Base-by-base conservation (phyloP, 2,329 filamentous ascomycete genomes). In the Aspergillus calidoustus region DNA sequence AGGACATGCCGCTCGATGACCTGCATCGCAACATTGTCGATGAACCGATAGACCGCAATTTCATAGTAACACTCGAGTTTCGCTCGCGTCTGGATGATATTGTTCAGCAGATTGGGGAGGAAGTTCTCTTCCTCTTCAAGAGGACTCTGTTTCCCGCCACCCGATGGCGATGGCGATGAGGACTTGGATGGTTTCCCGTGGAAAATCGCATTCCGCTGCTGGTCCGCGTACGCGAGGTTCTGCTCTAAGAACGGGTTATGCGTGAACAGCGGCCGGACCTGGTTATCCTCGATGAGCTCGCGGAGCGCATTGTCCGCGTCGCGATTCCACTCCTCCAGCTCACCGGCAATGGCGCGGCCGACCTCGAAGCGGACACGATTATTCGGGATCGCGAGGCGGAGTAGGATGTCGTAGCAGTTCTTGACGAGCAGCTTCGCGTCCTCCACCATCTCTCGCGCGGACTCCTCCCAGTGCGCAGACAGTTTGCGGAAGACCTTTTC, bases 21-120 rank as follows among this genome's bases (percentile, higher is more conserved):
- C 19, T 66, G 64, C 53, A 64, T 64, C 2, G 62, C 62, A 17
- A 66, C 64, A 38, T 66, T 66, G 23, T 66, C 64, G 2, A 66
- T 48, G 25, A 66, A 66, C 31, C 64, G 53, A 17, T 30, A 23
- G 4, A 62, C n/a, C 0, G 64, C 64, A 43, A 66, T 64, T 0
- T 19, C 6, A 23, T 66, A 64, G 25, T 66, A 66, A 19, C 55
- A 11, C 7, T 64, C 54, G 43, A 56, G 54, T 23, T 47, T 46
- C 6, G 15, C 19, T 15, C 54, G 55, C 7, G 51, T 49, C 38
- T 54, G 54, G 41, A 65, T 52, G 25, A 65, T 54, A 44, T 65
- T 61, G 44, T 30, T 59, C 54, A 63, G 38, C 7, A 43, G 15
- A 17, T 46, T 63, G 49, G n/a, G 55, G 15, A 56, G 34, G 28